Conservation (phyloP, 768 basidiomycete species). For the Lactarius pseudohatsudake region DNA sequence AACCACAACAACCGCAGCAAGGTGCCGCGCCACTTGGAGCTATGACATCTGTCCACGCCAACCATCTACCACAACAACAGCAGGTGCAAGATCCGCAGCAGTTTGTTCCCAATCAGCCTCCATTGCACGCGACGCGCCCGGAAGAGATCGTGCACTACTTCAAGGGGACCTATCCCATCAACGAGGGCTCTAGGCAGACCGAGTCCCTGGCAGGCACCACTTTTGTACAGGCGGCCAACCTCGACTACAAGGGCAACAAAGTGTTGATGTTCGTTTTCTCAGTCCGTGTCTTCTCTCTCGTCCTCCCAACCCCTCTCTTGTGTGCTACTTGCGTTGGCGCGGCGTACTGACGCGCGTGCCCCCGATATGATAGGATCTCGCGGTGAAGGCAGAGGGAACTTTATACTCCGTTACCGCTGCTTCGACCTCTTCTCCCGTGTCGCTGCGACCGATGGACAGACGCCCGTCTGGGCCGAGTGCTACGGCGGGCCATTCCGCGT, state of each 20-base stretch:
- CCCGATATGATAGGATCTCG: slow-evolving; percentile 52
- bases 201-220: slow-evolving; percentile 57
- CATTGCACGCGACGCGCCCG: slow-evolving; percentile 21
- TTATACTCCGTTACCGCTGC: slow-evolving; percentile 64
- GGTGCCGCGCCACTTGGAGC: slow-evolving; percentile 11
- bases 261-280: slow-evolving; percentile 63
- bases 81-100: slow-evolving; percentile 9
- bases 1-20: neutral
- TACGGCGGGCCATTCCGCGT: slow-evolving; percentile 64
- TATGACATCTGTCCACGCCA: slow-evolving; percentile 6
- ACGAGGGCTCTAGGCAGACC: slow-evolving; percentile 54
- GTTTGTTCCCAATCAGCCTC: slow-evolving; percentile 15
- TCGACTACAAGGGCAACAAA: slow-evolving; percentile 58
- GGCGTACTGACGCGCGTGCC: neutral
- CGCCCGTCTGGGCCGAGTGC: slow-evolving; percentile 58
- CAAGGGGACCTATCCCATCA: slow-evolving; percentile 40
- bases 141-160: slow-evolving; percentile 47
- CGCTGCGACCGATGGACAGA: slow-evolving; percentile 37
- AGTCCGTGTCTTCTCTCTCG: slow-evolving; percentile 40
- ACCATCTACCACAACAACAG: slow-evolving; percentile 16
- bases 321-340: neutral
- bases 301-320: neutral
- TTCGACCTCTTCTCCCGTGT: slow-evolving; percentile 58
- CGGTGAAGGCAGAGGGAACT: slow-evolving; percentile 64
- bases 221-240: slow-evolving; percentile 51